These are phyloP conservation scores for Haplosporangium gracile DNA, from an alignment of 192 early-diverging fungal species.

Conservation along the genomic window DNA sequence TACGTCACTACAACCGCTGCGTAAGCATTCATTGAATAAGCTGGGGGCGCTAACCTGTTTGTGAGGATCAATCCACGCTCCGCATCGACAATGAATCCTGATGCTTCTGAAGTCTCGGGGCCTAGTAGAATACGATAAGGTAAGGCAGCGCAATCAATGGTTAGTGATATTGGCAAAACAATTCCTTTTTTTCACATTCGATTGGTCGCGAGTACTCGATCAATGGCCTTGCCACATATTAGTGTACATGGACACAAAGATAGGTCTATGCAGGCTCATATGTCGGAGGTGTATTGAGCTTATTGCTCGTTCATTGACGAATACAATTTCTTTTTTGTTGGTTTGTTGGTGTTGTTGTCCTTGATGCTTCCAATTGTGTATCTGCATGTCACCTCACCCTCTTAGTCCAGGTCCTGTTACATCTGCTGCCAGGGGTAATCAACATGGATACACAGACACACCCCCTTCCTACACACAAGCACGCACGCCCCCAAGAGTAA, in stretches of 20 bases:
- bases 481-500: background rate
- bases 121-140: slow-evolving; percentile 48
- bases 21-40: background rate
- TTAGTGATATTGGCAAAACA: slow-evolving; percentile 3
- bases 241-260: background rate
- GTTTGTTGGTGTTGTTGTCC: background rate
- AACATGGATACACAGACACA: background rate
- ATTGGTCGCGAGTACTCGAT: background rate
- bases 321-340: background rate
- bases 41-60: slow-evolving; percentile 63
- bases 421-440: background rate
- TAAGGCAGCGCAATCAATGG: background rate
- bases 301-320: background rate
- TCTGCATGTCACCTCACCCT: background rate
- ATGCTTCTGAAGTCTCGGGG: slow-evolving; percentile 79
- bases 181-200: background rate
- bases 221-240: background rate
- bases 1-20: background rate
- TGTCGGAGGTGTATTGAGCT: background rate
- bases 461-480: background rate
- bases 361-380: background rate
- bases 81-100: slow-evolving; percentile 88
- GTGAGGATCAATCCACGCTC: slow-evolving; percentile 77
- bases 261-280: slow-evolving; percentile 2
- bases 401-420: background rate